These are phyloP conservation scores for Camptophora hylomeconis DNA, from an alignment of 2,329 filamentous ascomycete species.

Conservation along the genomic window DNA sequence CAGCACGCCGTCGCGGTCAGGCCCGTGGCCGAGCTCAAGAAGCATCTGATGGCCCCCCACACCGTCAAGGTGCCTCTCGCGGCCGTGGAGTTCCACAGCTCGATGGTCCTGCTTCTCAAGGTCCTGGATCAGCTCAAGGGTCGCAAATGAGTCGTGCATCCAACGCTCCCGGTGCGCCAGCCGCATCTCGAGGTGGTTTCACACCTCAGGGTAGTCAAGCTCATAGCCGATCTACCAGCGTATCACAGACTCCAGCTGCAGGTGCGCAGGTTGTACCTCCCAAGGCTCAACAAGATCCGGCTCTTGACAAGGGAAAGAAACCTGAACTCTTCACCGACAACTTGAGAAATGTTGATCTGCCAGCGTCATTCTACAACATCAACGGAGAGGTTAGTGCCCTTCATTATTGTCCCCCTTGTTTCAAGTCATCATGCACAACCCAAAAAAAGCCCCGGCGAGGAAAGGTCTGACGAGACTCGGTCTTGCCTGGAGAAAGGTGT, in stretches of 20 bases:
- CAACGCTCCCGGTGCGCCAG: conserved; percentile 9
- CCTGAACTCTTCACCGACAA: no score
- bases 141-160: conserved; percentile 8
- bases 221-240: conserved; percentile 7
- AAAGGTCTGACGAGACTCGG: no score
- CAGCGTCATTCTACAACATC: conserved; percentile 17
- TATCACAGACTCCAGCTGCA: conserved; percentile 2
- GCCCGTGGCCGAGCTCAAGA: conserved; percentile 19
- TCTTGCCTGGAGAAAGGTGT: no score
- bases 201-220: conserved; percentile 3
- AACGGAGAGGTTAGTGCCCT: conserved; percentile 14
- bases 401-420: background rate
- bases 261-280: conserved; percentile 1
- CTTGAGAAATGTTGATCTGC: conserved; percentile 16
- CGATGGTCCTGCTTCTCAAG: conserved; percentile 17
- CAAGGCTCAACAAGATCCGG: conserved; percentile 11
- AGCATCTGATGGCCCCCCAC: conserved; percentile 20
- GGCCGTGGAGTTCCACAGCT: conserved; percentile 6
- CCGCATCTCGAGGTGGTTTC: conserved; percentile 6
- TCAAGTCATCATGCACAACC: background rate
- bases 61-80: conserved; percentile 25
- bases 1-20: conserved; percentile 12
- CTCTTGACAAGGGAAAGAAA: no score
- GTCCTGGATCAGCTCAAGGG: conserved; percentile 10
- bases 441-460: no score